Conservation (phyloP, 2,329 filamentous ascomycete genomes). For the Ceratocystis cacaofunesta region DNA sequence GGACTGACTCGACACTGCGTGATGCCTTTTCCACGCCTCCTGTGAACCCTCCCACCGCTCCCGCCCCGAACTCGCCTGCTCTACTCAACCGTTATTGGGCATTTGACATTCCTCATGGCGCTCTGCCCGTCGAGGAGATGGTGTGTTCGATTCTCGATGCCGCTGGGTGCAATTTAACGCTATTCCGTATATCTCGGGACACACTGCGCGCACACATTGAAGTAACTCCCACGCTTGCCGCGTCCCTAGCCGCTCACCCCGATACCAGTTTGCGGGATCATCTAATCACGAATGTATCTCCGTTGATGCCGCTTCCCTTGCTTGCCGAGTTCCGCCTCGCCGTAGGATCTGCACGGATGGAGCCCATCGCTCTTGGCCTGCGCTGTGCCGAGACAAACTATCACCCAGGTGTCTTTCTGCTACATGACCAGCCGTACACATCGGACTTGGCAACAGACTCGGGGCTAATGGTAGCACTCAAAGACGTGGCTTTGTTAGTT, state of each 20-base stretch:
- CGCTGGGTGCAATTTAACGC: constrained; percentile 21
- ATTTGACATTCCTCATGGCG: constrained; percentile 21
- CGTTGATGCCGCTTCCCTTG: constrained; percentile 5
- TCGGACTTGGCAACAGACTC: constrained; percentile 10
- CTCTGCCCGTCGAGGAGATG: constrained; percentile 14
- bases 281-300: constrained; percentile 8
- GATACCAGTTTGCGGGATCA: constrained; percentile 16
- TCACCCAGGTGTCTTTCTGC: constrained; percentile 9
- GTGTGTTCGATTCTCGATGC: constrained; percentile 22
- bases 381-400: constrained; percentile 29
- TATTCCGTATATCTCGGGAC: constrained; percentile 21
- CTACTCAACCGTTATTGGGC: constrained; percentile 21
- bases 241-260: constrained; percentile 6
- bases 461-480: constrained; percentile 19
- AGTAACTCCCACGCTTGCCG: constrained; percentile 18
- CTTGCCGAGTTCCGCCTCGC: constrained; percentile 8
- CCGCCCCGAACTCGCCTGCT: constrained; percentile 19
- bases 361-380: constrained; percentile 17
- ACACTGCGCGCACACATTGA: constrained; percentile 22
- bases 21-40: constrained; percentile 21
- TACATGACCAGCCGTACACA: constrained; percentile 21
- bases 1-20: constrained; percentile 7
- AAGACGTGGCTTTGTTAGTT: constrained; percentile 20
- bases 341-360: constrained; percentile 17
- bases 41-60: constrained; percentile 20